Evolutionary conservation across 495 filamentous ascomycete species (phyloP), one percentile per base, ranked within the genome.

Genomic region (Parathielavia appendiculata): DNA sequence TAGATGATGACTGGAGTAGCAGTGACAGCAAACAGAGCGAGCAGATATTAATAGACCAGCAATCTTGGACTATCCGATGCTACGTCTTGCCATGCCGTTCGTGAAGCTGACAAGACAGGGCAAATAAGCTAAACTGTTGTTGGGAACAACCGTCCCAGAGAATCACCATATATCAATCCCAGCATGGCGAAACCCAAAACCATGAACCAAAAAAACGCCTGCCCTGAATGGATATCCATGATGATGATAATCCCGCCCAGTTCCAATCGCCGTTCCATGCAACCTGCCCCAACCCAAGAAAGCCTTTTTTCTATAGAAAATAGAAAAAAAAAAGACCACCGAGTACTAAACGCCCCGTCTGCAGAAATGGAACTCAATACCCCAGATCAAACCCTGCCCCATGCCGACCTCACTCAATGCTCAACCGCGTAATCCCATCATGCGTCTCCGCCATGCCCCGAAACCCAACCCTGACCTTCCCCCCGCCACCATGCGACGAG

Each of bases 371-470:
- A 20, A 23, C 0, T 51, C n/a, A 2, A 12, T 20, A 4, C 2
- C 50, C 41, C 43, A 26, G 17, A 19, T 17, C 26, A 30, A 30
- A 30, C 26, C 26, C 3, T 30, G 2, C 6, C 26, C 26, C 26
- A 30, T 30, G 6, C 17, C 41, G 35, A 12, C 5, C 30, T 58
- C 39, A 71, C 61, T 71, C 69, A 32, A 71, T 71, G 68, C 89
- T 96, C 91, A 98, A 92, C 66, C 93, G 91, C 89, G 96, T 97
- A 62, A 97, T 78, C 20, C 91, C 89, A 74, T 97, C 93, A 66
- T 90, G 88, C 4, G 95, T 93, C 74, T 97, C 95, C 49, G 79
- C 89, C 90, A 97, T 96, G 0, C 93, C 93, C 70, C 97, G 93
- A 53, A 95, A 80, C 20, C 95, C 95, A 30, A 97, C 78, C 53